Base-by-base conservation (phyloP, 2,329 filamentous ascomycete species). In the Calonectria henricotiae region DNA sequence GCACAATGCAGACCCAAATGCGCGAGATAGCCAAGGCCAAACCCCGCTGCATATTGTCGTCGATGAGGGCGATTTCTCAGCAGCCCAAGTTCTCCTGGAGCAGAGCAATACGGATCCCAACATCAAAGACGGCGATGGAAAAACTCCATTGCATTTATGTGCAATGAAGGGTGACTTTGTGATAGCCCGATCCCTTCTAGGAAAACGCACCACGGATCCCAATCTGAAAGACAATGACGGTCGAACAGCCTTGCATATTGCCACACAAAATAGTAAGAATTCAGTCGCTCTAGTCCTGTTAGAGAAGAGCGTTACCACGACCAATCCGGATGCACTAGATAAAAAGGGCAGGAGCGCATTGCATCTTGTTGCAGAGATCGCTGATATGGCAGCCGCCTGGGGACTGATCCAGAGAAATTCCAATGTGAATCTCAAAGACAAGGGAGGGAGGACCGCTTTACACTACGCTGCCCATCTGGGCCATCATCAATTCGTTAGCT, bases 11-110 rank as follows among this genome's bases (percentile, higher is more conserved):
- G 25, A 65, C 23, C 44, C 46, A n/a, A 65, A 44, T 20, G 35
- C 44, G 7, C 37, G 32, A 13, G 46, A 49, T 15, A 41, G 41
- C 11, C 13, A 54, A 30, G 44, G 47, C 4, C 13, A 20, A 25
- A 65, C 62, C 3, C 41, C 62, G 9, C 37, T 65, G 27, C 62
- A 65, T 35, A 41, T 43, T 20, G 62, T 44, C 4, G 62, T 37
- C 8, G 13, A 11, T 2, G 62, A 65, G 15, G 62, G 46, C 11
- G 47, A 65, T 20, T 30, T 54, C 7, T 49, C 47, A 4, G 23
- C 54, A 11, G 44, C 39, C 20, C 46, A 35, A 27, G 46, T 65
- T 4, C 62, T 65, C 35, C 5, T 65, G 15, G 46, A 54, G 11
- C 35, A 20, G 25, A 23, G 32, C 5, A 47, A 51, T 7, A 51